Conservation (phyloP, 768 basidiomycete genomes). For the Mycena venus region DNA sequence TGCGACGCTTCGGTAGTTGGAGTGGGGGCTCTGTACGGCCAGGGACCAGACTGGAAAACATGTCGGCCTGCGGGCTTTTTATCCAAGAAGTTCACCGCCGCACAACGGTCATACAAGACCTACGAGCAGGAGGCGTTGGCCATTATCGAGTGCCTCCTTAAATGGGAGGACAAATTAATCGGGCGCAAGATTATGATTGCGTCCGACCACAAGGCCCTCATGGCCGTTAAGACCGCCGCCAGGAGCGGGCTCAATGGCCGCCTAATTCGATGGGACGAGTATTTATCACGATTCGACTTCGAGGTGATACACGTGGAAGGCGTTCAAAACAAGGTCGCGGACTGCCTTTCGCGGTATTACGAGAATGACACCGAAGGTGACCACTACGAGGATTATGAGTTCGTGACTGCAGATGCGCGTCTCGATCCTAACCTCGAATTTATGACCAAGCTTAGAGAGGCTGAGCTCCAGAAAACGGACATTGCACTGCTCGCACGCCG, state of each 20-base stretch:
- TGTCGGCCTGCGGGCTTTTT: conserved; percentile 9
- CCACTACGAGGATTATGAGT: not conserved
- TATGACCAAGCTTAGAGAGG: not conserved
- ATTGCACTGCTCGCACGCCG: not conserved
- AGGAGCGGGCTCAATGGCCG: not conserved
- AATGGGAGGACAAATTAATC: conserved; percentile 45
- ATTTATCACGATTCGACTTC: conserved; percentile 33
- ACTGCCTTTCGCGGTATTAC: conserved; percentile 4
- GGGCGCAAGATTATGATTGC: conserved; percentile 16
- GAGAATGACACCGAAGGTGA: not conserved
- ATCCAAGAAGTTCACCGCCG: not conserved
- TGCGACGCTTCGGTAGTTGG: not conserved
- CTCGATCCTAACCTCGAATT: not conserved
- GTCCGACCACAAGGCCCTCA: not conserved
- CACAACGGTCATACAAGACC: conserved; percentile 17
- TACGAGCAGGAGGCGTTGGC: conserved; percentile 35
- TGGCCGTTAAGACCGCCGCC: not conserved
- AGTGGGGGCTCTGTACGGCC: not conserved
- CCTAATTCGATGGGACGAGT: conserved; percentile 1
- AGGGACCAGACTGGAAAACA: not conserved
- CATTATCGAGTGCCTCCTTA: conserved; percentile 34
- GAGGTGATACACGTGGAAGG: not conserved
- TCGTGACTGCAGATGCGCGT: not conserved
- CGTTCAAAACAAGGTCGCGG: conserved; percentile 5
- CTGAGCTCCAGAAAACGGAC: not conserved